Conservation (phyloP, 306 rosid genomes). For the Oxytropis ochrocephala region DNA sequence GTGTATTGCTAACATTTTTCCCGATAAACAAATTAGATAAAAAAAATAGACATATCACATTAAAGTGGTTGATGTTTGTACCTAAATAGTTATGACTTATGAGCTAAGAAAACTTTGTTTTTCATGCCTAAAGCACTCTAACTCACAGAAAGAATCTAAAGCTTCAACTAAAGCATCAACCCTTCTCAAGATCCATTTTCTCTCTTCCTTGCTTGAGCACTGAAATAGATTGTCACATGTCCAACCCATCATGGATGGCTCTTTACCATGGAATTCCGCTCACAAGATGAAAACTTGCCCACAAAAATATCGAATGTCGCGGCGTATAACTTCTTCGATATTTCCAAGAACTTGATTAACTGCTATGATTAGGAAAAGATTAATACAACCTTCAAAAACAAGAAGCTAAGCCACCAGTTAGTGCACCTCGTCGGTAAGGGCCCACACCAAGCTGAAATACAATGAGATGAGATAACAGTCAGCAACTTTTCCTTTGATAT, state of each 20-base stretch:
- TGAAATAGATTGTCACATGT: not conserved
- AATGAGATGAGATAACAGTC: slow-evolving; percentile 18
- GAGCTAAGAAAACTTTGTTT: not conserved
- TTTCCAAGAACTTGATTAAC: not conserved
- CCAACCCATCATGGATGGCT: not conserved
- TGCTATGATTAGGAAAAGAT: not conserved
- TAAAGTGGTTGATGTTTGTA: not conserved
- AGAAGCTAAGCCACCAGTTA: slow-evolving; percentile 17
- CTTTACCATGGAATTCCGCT: not conserved
- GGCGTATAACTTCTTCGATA: not conserved
- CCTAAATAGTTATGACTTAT: not conserved
- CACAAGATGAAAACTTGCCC: slow-evolving; percentile 3
- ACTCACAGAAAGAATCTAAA: slow-evolving; percentile 2
- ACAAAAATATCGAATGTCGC: not conserved
- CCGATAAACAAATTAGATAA: not conserved
- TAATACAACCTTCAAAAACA: not conserved
- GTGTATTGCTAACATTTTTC: not conserved
- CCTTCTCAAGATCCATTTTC: not conserved
- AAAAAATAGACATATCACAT: not conserved
- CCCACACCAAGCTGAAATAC: slow-evolving; percentile 59
- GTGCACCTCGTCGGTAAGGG: slow-evolving; percentile 37
- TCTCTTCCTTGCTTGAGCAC: slow-evolving; percentile 3
- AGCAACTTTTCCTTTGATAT: slow-evolving; percentile 13
- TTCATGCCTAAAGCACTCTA: not conserved
- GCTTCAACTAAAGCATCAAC: not conserved